A percentile compares a stretch with the other conserved stretches of the same genome.
Evolutionary conservation across 2,329 filamentous ascomycete species (phyloP).

Genomic region (Colletotrichum abscissum): DNA sequence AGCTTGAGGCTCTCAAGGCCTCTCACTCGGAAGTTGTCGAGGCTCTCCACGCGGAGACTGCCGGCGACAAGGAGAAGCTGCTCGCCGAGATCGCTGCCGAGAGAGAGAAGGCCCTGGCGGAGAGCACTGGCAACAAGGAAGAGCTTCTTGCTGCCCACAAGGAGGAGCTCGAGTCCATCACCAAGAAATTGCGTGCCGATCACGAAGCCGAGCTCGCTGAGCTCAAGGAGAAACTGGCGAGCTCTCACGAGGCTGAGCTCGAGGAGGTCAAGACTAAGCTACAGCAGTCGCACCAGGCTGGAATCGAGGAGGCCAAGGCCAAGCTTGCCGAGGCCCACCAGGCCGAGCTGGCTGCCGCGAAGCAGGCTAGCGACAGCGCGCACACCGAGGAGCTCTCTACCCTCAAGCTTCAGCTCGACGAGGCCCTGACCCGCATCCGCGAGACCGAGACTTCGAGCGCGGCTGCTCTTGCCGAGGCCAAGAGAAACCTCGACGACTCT

Average conservation of each 20-base stretch:
- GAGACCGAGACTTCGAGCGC: conserved; percentile 53
- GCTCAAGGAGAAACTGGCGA: conserved; percentile 50
- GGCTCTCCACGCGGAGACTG: conserved; percentile 53
- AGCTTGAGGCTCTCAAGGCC: conserved; percentile 55
- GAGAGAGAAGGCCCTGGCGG: conserved; percentile 54
- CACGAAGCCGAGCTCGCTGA: conserved; percentile 46
- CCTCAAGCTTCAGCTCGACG: conserved; percentile 47
- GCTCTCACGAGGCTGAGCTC: conserved; percentile 55
- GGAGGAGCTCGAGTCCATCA: conserved; percentile 43
- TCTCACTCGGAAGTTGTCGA: conserved; percentile 57
- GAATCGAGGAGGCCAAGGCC: conserved; percentile 49
- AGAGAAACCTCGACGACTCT: conserved; percentile 56
- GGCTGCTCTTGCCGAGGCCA: conserved; percentile 57
- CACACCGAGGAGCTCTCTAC: conserved; percentile 50
- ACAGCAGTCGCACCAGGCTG: conserved; percentile 46
- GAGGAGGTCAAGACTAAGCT: conserved; percentile 51
- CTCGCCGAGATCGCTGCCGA: conserved; percentile 49
- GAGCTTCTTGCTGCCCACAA: conserved; percentile 46
- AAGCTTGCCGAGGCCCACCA: conserved; percentile 44
- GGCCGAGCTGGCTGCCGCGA: conserved; percentile 44
- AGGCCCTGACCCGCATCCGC: conserved; percentile 44
- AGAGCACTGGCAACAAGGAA: conserved; percentile 52
- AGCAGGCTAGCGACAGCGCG: conserved; percentile 47
- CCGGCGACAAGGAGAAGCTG: conserved; percentile 50
- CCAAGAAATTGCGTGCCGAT: conserved; percentile 44